phyloP scores from a whole-genome alignment of 345 rosid species.

The Trapa incisa region DNA sequence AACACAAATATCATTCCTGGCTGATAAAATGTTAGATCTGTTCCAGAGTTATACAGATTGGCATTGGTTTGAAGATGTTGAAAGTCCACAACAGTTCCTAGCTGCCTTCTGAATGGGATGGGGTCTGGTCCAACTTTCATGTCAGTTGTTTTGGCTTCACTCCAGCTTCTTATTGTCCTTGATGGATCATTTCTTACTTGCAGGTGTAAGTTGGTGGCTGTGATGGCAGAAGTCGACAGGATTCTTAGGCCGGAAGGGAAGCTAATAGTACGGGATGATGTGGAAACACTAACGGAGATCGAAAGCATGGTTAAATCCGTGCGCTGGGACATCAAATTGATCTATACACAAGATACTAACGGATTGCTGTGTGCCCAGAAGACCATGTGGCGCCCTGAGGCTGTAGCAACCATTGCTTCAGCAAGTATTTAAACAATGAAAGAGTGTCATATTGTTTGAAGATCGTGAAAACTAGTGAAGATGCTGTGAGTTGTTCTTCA shows the following conservation, averaged over 20 bases:
- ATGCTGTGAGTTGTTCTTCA: too few species aligned
- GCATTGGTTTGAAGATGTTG: neutral
- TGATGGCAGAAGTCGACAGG: conserved; percentile 68
- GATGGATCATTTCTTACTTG: neutral
- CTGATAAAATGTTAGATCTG: neutral
- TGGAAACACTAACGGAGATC: conserved; percentile 41
- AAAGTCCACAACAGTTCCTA: neutral
- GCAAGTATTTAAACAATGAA: conserved; percentile 31
- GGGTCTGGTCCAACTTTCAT: neutral
- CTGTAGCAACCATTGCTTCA: conserved; percentile 32
- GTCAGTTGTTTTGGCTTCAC: neutral
- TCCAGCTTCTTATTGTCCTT: neutral
- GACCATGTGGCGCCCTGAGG: conserved; percentile 66
- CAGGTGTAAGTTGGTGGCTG: conserved; percentile 58
- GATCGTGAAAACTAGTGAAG: too few species aligned
- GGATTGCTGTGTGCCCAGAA: conserved; percentile 52
- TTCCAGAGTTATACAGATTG: neutral
- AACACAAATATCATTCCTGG: too few species aligned
- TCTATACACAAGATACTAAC: conserved; percentile 36
- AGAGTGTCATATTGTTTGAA: neutral
- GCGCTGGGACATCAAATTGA: conserved; percentile 46
- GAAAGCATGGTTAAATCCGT: conserved; percentile 52
- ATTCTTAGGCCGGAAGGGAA: conserved; percentile 75
- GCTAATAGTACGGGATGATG: conserved; percentile 52
- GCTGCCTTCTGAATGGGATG: too few species aligned